Evolutionary conservation across 768 basidiomycete species (phyloP).

Genomic region (Boletus reticuloceps): DNA sequence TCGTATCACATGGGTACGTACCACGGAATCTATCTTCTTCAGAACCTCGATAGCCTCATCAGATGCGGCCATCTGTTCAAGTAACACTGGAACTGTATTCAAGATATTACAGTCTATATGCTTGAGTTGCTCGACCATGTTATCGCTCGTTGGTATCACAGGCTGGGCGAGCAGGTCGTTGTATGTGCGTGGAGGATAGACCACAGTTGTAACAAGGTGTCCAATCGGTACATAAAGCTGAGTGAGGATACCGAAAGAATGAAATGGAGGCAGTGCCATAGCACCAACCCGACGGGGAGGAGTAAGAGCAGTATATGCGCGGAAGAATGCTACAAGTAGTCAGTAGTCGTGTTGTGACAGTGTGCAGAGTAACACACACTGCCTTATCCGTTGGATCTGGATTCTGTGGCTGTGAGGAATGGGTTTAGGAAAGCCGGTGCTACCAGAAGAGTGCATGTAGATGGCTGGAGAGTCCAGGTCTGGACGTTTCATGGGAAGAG

Average conservation of each 20-base stretch:
- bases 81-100: too few species aligned
- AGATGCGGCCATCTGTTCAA: too few species aligned
- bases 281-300: slow-evolving; percentile 15
- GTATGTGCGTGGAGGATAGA: slow-evolving; percentile 32
- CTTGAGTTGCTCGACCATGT: slow-evolving; percentile 11
- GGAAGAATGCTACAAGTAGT: not conserved
- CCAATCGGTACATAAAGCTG: slow-evolving; percentile 34
- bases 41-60: too few species aligned
- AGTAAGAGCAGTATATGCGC: not conserved
- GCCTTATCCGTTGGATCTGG: slow-evolving; percentile 32
- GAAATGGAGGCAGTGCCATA: slow-evolving; percentile 39
- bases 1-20: too few species aligned
- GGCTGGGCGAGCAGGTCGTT: slow-evolving; percentile 3
- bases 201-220: slow-evolving; percentile 19
- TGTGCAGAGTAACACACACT: slow-evolving; percentile 24
- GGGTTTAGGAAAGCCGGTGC: slow-evolving; percentile 46
- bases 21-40: too few species aligned
- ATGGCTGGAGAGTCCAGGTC: slow-evolving; percentile 9
- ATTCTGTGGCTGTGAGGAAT: slow-evolving; percentile 34
- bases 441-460: slow-evolving; percentile 31
- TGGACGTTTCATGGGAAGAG: not conserved
- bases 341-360: too few species aligned
- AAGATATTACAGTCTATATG: too few species aligned
- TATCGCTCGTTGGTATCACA: slow-evolving; percentile 15
- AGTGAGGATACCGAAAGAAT: slow-evolving; percentile 32